Evolutionary conservation across 164 flowering plant species (phyloP), one percentile per base, ranked within the genome.

Genomic region (Houttuynia cordata): DNA sequence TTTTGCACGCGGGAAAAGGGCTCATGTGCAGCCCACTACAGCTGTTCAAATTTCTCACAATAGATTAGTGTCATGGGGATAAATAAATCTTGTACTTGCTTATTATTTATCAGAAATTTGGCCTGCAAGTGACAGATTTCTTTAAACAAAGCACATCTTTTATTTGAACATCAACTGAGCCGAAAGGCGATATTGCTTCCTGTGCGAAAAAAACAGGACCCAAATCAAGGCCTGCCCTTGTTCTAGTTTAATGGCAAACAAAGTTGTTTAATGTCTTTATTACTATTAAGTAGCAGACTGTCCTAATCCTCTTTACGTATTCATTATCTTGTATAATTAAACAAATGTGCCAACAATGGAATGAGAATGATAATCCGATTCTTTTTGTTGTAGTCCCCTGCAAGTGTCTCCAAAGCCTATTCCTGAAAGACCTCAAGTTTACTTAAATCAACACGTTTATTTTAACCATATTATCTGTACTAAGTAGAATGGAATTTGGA

Each of bases 161-260:
- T 12, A 8, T 45, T 45, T 10, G 39, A 10, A 45, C 17, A 22
- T 17, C 24, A 39, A 4, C 15, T 24, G 25, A 49, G 66, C 60
- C 60, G 66, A 64, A 64, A 64, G 66, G 66, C 51, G 60, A 57
- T 39, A 25, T 17, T 57, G 60, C 45, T 25, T 56, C 66, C 18
- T 37, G 45, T 19, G 40, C 56, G 66, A 56, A 37, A 50, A 41
- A 63, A 57, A 64, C 66, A 64, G 57, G 47, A n/a, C n/a, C 23
- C 23, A 18, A 9, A 10, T 25, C 17, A 47, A 19, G 53, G 47
- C 56, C 18, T 12, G 25, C 24, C 56, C 18, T 21, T 20, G 56
- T 12, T 20, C 24, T 22, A 24, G 34, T 54, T 54, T 4, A 24
- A 8, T 45, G 49, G 3, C 17, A 45, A 45, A 12, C 3, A 45